Evolutionary conservation across 352 stramenopile species (phyloP).

Genomic region (Phytophthora multivora): DNA sequence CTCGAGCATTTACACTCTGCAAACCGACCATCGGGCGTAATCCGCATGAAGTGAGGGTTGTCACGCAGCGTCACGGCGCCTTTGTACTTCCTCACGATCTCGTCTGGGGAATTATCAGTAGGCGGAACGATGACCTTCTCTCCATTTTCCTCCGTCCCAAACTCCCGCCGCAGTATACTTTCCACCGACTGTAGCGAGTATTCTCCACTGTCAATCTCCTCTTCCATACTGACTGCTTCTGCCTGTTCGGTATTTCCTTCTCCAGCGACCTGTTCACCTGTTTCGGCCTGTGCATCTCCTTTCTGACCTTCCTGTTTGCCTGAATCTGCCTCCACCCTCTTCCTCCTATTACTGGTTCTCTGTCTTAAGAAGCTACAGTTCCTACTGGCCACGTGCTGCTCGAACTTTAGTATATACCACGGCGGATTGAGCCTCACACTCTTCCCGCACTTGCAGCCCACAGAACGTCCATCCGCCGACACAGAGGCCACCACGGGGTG

Average conservation of each 20-base stretch:
- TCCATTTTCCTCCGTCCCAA: constrained; percentile 30
- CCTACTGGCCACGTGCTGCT: constrained; percentile 83
- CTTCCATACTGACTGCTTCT: neutral
- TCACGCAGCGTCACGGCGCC: constrained; percentile 38
- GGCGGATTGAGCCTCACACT: constrained; percentile 75
- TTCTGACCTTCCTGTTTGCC: neutral
- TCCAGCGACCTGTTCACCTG: neutral
- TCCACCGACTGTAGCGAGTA: constrained; percentile 43
- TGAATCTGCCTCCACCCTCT: constrained; percentile 3
- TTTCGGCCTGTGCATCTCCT: neutral
- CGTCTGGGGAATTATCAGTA: constrained; percentile 2
- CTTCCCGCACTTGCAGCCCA: constrained; percentile 75
- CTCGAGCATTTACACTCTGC: constrained; percentile 68
- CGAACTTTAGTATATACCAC: constrained; percentile 88
- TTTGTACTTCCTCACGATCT: constrained; percentile 32
- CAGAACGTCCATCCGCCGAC: constrained; percentile 51
- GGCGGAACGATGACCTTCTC: constrained; percentile 16
- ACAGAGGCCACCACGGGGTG: constrained; percentile 65
- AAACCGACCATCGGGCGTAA: constrained; percentile 71
- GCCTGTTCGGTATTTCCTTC: neutral
- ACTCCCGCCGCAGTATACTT: constrained; percentile 33
- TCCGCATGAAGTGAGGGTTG: constrained; percentile 55
- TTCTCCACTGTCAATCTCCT: neutral
- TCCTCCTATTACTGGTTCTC: constrained; percentile 27
- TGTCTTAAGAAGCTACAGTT: constrained; percentile 77